A percentile compares a stretch with the other conserved stretches of the same genome.
Conservation (phyloP, 371 early-diverging fungal genomes). For the Mortierella sp. region DNA sequence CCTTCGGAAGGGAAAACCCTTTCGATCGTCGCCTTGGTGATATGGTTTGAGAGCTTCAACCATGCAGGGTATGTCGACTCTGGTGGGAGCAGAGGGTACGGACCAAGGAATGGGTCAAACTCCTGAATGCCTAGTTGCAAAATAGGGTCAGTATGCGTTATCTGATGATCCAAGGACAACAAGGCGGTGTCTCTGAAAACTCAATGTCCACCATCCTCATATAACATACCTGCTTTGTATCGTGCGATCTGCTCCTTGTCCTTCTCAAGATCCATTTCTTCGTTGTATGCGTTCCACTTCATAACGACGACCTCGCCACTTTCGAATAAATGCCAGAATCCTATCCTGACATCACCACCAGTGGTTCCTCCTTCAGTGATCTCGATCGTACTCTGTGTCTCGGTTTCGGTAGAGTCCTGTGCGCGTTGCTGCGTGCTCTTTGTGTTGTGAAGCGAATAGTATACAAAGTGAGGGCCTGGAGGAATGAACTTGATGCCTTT, state of each 20-base stretch:
- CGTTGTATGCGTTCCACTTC: slow-evolving; percentile 55
- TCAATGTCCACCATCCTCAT: neutral
- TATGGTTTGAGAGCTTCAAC: slow-evolving; percentile 73
- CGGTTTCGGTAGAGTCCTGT: neutral
- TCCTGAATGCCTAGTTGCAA: slow-evolving; percentile 72
- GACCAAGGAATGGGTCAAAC: slow-evolving; percentile 85
- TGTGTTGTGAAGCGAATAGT: slow-evolving; percentile 63
- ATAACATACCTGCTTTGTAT: slow-evolving; percentile 56
- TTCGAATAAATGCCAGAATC: slow-evolving; percentile 50
- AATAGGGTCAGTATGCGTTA: too few species aligned
- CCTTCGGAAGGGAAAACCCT: slow-evolving; percentile 73
- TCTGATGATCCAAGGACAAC: neutral
- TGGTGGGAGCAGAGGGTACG: slow-evolving; percentile 83
- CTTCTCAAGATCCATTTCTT: slow-evolving; percentile 48
- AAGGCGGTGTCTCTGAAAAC: too few species aligned
- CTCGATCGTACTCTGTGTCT: slow-evolving; percentile 16
- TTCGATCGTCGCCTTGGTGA: slow-evolving; percentile 65
- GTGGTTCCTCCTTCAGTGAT: slow-evolving; percentile 39
- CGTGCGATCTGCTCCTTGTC: slow-evolving; percentile 59
- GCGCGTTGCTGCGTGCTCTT: slow-evolving; percentile 11
- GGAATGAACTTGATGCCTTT: slow-evolving; percentile 95
- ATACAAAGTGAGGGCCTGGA: slow-evolving; percentile 93
- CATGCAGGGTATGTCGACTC: slow-evolving; percentile 74
- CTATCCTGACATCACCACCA: slow-evolving; percentile 42
- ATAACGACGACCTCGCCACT: slow-evolving; percentile 52